Conservation (phyloP, 352 stramenopile genomes). For the Pythium aquatile region DNA sequence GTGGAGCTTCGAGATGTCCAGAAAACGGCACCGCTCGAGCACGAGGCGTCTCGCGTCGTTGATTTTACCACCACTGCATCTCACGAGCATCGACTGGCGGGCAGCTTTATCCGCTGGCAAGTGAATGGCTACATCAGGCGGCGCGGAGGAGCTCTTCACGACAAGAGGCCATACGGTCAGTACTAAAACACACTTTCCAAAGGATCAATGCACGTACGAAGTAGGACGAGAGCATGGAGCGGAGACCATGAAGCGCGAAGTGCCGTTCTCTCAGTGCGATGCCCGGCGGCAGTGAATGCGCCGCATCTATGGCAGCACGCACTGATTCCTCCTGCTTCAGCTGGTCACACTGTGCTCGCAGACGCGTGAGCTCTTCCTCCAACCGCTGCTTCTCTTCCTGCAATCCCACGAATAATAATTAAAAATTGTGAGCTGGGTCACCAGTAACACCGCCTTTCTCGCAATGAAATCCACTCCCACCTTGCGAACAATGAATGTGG, state of each 20-base stretch:
- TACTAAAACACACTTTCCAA: background rate
- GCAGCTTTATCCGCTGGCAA: conserved; percentile 21
- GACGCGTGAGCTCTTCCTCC: conserved; percentile 10
- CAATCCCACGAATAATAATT: background rate
- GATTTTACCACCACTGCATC: conserved; percentile 39
- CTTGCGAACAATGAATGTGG: conserved; percentile 22
- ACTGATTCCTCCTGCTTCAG: background rate
- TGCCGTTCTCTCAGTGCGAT: conserved; percentile 15
- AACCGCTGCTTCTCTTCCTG: conserved; percentile 23
- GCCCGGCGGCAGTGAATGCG: background rate
- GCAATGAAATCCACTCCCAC: background rate
- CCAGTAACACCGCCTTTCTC: background rate
- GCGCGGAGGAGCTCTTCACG: background rate
- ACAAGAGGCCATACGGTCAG: background rate
- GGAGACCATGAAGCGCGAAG: conserved; percentile 5
- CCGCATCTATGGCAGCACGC: background rate
- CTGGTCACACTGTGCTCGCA: conserved; percentile 5
- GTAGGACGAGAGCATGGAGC: conserved; percentile 16
- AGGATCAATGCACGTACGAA: background rate
- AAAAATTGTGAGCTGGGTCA: background rate
- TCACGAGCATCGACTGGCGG: conserved; percentile 33
- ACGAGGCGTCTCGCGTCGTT: conserved; percentile 40
- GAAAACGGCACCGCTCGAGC: conserved; percentile 33
- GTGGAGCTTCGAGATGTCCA: conserved; percentile 35
- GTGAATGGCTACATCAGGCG: conserved; percentile 7